A percentile compares a stretch with the other conserved stretches of the same genome.
Evolutionary conservation across 2,329 filamentous ascomycete species (phyloP).

Genomic region (Xylariales sp.): DNA sequence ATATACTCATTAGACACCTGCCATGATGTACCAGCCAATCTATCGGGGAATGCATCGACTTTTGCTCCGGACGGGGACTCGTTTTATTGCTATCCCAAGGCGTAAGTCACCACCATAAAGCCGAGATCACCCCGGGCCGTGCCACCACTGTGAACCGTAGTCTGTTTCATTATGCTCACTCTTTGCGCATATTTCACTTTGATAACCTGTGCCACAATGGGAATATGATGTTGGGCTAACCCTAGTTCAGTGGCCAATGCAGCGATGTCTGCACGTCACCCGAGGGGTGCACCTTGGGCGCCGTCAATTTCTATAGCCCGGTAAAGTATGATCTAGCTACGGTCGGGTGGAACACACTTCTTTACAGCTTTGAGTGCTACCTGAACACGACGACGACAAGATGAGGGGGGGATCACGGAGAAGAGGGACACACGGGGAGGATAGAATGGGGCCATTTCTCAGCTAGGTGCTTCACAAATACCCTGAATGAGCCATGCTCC

Average conservation of each 20-base stretch:
- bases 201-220: no score
- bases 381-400: conserved; percentile 19
- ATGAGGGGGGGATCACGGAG: no score
- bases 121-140: no score
- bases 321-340: conserved; percentile 43
- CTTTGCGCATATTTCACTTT: no score
- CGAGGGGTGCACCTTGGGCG: conserved; percentile 47
- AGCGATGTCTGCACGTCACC: conserved; percentile 42
- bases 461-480: no score
- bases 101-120: conserved; percentile 22
- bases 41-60: conserved; percentile 37
- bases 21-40: conserved; percentile 38
- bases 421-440: no score
- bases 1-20: conserved; percentile 40
- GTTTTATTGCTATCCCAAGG: conserved; percentile 43
- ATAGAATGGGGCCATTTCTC: no score
- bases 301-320: conserved; percentile 38
- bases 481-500: no score
- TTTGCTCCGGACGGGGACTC: conserved; percentile 46
- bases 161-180: not conserved
- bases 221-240: not conserved
- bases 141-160: no score
- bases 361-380: conserved; percentile 33
- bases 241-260: conserved; percentile 28
- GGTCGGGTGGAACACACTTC: conserved; percentile 38